Evolutionary conservation across 2,329 filamentous ascomycete species (phyloP), one percentile per base, ranked within the genome.

Genomic region (Penicillium capsulatum): DNA sequence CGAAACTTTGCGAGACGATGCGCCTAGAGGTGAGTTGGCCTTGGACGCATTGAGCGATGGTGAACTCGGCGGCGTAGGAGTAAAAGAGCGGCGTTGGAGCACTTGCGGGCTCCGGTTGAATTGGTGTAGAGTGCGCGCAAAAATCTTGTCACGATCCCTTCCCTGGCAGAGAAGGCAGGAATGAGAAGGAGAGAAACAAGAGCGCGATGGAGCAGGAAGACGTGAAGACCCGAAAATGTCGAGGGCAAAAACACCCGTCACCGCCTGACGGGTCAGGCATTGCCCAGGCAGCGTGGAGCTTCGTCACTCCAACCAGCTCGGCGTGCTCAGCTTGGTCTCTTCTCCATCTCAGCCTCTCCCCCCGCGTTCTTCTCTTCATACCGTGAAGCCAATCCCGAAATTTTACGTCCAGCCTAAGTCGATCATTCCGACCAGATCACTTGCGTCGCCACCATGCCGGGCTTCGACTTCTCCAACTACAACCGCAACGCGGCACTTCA

Each of bases 391-490:
- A 2, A 7, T 16, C 9, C 16, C 15, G 3, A 7, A 16, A 59
- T 59, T 22, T 22, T n/a, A n/a, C 19, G 19, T 22, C 9, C 19
- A 22, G 9, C 9, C 19, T 22, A 5, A 43, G 17, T 58, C 55
- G 17, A 64, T 42, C 62, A 35, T n/a, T n/a, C n/a, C n/a, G n/a
- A n/a, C n/a, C n/a, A n/a, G n/a, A n/a, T n/a, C 48, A 31, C 42
- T 45, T 44, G 45, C 50, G 44, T 54, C 47, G 41, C 51, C 71
- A 83, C 63, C 60, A 98, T 98, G 92, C 83, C 86, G 60, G 90
- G 90, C 73, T 95, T 96, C 79, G 90, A 97, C 75, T 98, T 98
- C 79, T 94, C 89, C 69, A 98, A 98, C 79, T 92, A 97, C 81
- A 95, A 95, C 80, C 88, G 92, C 76, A 98, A 98, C 80, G 81